Evolutionary conservation across 164 flowering plant species (phyloP).

Genomic region (Umbellularia californica): DNA sequence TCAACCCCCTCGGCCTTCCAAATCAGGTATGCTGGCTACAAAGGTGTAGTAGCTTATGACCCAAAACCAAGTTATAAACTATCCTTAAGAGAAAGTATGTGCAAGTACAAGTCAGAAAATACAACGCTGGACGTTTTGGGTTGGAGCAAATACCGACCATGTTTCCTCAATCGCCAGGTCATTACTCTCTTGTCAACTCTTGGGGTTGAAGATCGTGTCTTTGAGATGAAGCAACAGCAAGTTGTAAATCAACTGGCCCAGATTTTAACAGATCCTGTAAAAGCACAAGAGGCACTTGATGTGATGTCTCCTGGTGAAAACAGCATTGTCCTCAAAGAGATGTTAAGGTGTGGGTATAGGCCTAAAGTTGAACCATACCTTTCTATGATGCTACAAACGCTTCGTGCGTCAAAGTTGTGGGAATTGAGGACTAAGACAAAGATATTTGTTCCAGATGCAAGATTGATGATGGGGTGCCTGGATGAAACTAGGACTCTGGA

Average conservation of each 20-base stretch:
- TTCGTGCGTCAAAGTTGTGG: conserved; percentile 61
- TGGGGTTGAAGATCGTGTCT: conserved; percentile 58
- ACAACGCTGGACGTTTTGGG: conserved; percentile 62
- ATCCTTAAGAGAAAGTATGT: conserved; percentile 74
- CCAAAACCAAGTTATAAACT: conserved; percentile 52
- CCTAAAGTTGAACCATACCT: conserved; percentile 82
- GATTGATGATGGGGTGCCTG: conserved; percentile 85
- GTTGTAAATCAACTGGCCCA: conserved; percentile 49
- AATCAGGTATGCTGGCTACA: conserved; percentile 82
- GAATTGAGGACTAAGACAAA: conserved; percentile 58
- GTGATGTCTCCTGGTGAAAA: conserved; percentile 72
- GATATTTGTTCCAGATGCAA: conserved; percentile 60
- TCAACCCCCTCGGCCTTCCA: conserved; percentile 77
- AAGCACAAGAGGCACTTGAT: conserved; percentile 63
- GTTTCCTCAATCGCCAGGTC: conserved; percentile 76
- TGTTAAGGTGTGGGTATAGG: conserved; percentile 72
- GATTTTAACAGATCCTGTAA: conserved; percentile 51
- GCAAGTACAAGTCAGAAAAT: conserved; percentile 55
- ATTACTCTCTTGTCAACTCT: conserved; percentile 86
- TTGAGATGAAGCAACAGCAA: conserved; percentile 62
- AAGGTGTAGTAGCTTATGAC: conserved; percentile 91
- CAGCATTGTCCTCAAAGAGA: conserved; percentile 57
- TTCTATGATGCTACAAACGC: conserved; percentile 78
- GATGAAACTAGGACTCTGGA: conserved; percentile 82
- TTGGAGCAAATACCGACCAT: conserved; percentile 76